Evolutionary conservation across 768 basidiomycete genomes (phyloP), one percentile per base, ranked within the genome.

Genomic region (Boletus barrowsii): DNA sequence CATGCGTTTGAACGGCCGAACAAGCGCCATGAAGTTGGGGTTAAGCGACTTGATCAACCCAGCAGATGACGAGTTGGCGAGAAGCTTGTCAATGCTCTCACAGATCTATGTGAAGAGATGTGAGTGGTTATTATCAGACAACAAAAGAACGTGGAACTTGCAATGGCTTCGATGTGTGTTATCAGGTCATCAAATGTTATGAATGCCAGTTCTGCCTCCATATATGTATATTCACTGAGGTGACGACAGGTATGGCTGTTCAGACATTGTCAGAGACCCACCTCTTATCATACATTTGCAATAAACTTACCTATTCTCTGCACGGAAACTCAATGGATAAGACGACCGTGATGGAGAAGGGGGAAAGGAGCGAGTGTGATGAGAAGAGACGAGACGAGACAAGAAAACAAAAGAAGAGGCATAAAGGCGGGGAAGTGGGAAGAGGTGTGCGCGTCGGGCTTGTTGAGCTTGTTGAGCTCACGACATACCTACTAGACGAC

Each of bases 191-290:
- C 84, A 66, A 99, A 99, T 24, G 79, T 84, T 72, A 98, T 90
- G 74, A 98, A 99, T 3, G 88, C 97, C 42, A 98, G 79, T 72
- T 98, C 97, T 39, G 84, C 93, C 71, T 98, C 97, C 52, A 98
- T 75, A 67, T 98, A 96, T 5, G 96, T 98, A 73, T 89, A 98
- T 72, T 98, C 97, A 70, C 91, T 93, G 64, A 99, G 76, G 75
- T 98, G 97, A 47, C 90, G 86, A 56, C 92, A 83, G 8, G 92
- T 93, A 59, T 92, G 89, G 64, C 90, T 88, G 41, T 49, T 15
- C 13, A 30, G 36, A 20, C n/a, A 2, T 33, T 4, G 30, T 62
- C 33, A 55, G 42, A 2, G 14, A 18, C 26, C 20, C 10, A 24
- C 9, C 3, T 10, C 3, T 17, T n/a, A 17, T 14, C 22, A 11